phyloP scores from a whole-genome alignment of 2,329 filamentous ascomycete genomes.

The Cladorrhinum sp. region DNA sequence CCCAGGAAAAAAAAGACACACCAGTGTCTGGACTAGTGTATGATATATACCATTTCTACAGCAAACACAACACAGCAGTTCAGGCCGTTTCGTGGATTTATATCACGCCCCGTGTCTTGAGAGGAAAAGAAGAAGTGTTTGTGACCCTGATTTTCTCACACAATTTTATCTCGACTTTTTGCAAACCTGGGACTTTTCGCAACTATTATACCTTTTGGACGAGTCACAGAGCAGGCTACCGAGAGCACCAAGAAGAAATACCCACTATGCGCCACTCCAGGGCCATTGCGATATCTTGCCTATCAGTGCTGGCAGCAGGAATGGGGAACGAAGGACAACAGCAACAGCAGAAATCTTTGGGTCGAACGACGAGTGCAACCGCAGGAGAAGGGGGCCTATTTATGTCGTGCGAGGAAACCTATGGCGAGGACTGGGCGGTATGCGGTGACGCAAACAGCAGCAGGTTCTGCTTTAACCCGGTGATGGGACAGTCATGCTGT shows the following conservation, averaged over 20 bases:
- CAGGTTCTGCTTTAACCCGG: slow-evolving; percentile 36
- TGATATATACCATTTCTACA: no score
- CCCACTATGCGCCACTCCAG: background rate
- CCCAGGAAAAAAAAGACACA: no score
- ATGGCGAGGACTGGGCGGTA: slow-evolving; percentile 32
- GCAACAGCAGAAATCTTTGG: background rate
- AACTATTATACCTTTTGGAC: no score
- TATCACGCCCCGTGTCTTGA: no score
- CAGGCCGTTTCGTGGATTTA: no score
- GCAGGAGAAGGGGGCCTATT: slow-evolving; percentile 16
- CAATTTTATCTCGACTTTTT: no score
- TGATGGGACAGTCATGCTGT: slow-evolving; percentile 37
- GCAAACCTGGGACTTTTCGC: no score
- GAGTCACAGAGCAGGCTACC: no score
- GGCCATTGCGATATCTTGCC: background rate
- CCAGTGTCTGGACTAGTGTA: background rate
- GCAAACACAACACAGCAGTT: no score
- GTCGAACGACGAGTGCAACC: background rate
- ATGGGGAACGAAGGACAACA: background rate
- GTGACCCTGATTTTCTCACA: no score
- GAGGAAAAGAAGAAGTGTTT: no score
- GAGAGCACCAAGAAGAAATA: background rate
- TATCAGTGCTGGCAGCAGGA: background rate
- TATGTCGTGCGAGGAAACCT: slow-evolving; percentile 35
- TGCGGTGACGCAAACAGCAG: slow-evolving; percentile 32